Base-by-base conservation (phyloP, 495 filamentous ascomycete species). In the Penicillium daleae region DNA sequence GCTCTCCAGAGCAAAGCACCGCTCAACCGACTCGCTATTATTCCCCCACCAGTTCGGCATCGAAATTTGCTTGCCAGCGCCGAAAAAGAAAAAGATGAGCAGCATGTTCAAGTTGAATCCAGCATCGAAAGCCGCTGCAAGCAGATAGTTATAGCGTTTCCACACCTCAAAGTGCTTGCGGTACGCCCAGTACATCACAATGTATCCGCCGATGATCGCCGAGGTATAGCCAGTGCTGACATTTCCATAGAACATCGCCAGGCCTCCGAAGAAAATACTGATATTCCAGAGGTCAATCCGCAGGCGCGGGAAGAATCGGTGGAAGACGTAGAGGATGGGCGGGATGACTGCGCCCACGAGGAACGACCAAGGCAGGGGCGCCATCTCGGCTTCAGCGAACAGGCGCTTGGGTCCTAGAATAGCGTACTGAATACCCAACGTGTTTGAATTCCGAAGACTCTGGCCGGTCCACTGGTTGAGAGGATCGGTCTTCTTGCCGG, bases 21-120 rank as follows among this genome's bases (percentile, higher is more conserved):
- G 60, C 55, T 75, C 74, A n/a, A 77, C 70, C 29, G 73, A 74
- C 19, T 64, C 62, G 33, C 54, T 53, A 60, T 73, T 74, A 60
- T 87, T 86, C 3, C 83, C 83, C 82, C 83, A 87, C 85, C 83
- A 86, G 50, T 81, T 70, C 32, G 83, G 81, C 83, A 86, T 85
- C 29, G 70, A 74, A 9, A 85, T 71, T 44, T 80, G 74, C 72
- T 80, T 85, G 0, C 77, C 82, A 15, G 79, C 75, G 0, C 80
- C 80, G 51, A 86, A 84, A 49, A 80, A 82, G 57, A 86, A 70
- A 68, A 87, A 86, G 27, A 85, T 79, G 22, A 86, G 71, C 60
- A 86, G 62, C 78, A 85, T 77, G 62, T 84, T 82, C 24, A 85
- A 55, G 67, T 86, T 86, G 61, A 85, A 87, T 1, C 81, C 83